A percentile compares a stretch with the other conserved stretches of the same genome.
These are phyloP conservation scores for Lyophyllum atratum DNA, from an alignment of 768 basidiomycete genomes.

Conservation along the genomic window DNA sequence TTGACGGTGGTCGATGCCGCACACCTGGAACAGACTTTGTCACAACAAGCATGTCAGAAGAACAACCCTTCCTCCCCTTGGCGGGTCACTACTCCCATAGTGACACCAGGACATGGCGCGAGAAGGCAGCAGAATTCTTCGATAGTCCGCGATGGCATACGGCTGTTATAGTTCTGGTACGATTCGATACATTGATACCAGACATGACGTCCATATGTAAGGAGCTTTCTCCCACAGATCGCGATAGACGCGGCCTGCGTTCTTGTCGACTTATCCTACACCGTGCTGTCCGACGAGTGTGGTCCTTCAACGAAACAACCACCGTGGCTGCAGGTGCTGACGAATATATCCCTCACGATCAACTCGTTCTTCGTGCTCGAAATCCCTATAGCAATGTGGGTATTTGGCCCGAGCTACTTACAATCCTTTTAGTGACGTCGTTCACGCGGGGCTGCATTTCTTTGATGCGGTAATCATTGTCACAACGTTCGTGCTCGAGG, in stretches of 20 bases:
- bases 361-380: conserved; percentile 76
- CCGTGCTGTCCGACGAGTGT: conserved; percentile 52
- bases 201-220: not conserved
- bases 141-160: conserved; percentile 57
- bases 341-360: conserved; percentile 65
- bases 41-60: conserved; percentile 41
- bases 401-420: conserved; percentile 64
- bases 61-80: conserved; percentile 45
- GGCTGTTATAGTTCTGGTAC: conserved; percentile 57
- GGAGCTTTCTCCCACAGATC: conserved; percentile 37
- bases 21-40: not conserved
- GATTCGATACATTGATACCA: conserved; percentile 18
- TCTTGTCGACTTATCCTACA: conserved; percentile 70
- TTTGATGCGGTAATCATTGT: conserved; percentile 76
- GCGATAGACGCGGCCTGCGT: conserved; percentile 68
- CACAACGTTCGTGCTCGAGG: conserved; percentile 74
- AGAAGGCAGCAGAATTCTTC: conserved; percentile 45
- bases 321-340: conserved; percentile 62
- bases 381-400: conserved; percentile 71
- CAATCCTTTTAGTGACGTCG: conserved; percentile 55
- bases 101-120: conserved; percentile 24
- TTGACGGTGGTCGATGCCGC: not conserved
- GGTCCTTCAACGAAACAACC: conserved; percentile 54
- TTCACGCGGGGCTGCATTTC: conserved; percentile 65
- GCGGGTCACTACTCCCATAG: conserved; percentile 4